Evolutionary conservation across 2,329 filamentous ascomycete genomes (phyloP).

Genomic region (Pseudocercospora eumusae): DNA sequence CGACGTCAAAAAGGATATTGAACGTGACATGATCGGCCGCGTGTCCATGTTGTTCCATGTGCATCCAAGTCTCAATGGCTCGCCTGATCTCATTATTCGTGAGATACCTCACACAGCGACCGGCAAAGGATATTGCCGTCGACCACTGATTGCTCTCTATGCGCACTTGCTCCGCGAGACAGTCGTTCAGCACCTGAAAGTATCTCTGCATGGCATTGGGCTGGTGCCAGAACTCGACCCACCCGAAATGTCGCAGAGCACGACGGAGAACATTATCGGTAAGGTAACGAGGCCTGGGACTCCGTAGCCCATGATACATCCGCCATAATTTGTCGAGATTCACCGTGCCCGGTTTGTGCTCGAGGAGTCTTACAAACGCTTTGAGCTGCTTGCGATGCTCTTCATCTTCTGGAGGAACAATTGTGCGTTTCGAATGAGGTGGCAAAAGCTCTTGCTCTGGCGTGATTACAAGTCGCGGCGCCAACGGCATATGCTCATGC

Average conservation of each 20-base stretch:
- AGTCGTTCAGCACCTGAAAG: slow-evolving; percentile 79
- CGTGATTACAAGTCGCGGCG: slow-evolving; percentile 36
- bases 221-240: slow-evolving; percentile 55
- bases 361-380: slow-evolving; percentile 21
- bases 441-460: slow-evolving; percentile 32
- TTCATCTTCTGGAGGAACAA: slow-evolving; percentile 30
- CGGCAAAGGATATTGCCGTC: slow-evolving; percentile 75
- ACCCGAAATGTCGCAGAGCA: slow-evolving; percentile 69
- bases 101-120: slow-evolving; percentile 65
- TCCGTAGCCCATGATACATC: slow-evolving; percentile 55
- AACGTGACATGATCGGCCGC: slow-evolving; percentile 77
- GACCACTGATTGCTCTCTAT: slow-evolving; percentile 76
- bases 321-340: slow-evolving; percentile 48
- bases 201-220: slow-evolving; percentile 73
- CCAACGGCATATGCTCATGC: slow-evolving; percentile 26
- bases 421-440: slow-evolving; percentile 14
- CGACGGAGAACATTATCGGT: slow-evolving; percentile 57
- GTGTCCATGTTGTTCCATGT: slow-evolving; percentile 79
- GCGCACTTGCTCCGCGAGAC: slow-evolving; percentile 70
- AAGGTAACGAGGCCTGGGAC: slow-evolving; percentile 57
- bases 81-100: slow-evolving; percentile 64
- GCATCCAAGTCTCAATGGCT: slow-evolving; percentile 76
- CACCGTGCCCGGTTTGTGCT: slow-evolving; percentile 24
- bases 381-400: slow-evolving; percentile 28
- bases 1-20: slow-evolving; percentile 87